Percentiles rank a stretch among this genome's conserved stretches.
phyloP scores from a whole-genome alignment of 1,139 yeast species.

The Arxiozyma heterogenica region DNA sequence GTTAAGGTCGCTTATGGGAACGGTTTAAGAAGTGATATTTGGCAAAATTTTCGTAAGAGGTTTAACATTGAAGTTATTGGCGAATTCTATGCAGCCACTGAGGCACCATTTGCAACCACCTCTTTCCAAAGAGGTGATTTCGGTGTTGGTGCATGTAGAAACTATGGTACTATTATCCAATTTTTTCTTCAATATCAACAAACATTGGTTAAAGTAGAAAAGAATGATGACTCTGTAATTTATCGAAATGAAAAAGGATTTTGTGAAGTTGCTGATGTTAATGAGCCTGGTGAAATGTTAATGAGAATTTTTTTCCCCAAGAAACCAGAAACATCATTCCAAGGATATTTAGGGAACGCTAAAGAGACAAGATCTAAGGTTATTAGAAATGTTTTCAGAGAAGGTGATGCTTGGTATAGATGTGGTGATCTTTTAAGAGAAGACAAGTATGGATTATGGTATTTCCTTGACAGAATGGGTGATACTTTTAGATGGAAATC shows the following conservation, averaged over 20 bases:
- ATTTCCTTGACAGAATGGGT: slow-evolving; percentile 87
- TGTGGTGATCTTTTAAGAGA: slow-evolving; percentile 73
- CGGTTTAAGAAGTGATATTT: slow-evolving; percentile 86
- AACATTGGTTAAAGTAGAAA: slow-evolving; percentile 64
- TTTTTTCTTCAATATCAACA: slow-evolving; percentile 49
- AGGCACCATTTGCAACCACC: slow-evolving; percentile 86
- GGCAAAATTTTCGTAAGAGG: slow-evolving; percentile 70
- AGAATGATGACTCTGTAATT: slow-evolving; percentile 65
- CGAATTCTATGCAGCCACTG: slow-evolving; percentile 92
- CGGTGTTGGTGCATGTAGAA: slow-evolving; percentile 86
- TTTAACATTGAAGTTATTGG: slow-evolving; percentile 72
- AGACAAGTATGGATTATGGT: slow-evolving; percentile 63
- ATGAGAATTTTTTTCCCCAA: slow-evolving; percentile 63
- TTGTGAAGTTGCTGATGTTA: slow-evolving; percentile 40
- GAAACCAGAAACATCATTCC: slow-evolving; percentile 64
- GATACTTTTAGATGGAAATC: slow-evolving; percentile 97
- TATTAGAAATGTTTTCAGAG: slow-evolving; percentile 57
- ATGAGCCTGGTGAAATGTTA: slow-evolving; percentile 81
- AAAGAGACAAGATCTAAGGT: slow-evolving; percentile 73
- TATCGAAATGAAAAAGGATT: slow-evolving; percentile 66
- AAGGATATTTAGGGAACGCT: slow-evolving; percentile 79
- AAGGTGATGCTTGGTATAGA: slow-evolving; percentile 90
- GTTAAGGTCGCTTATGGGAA: slow-evolving; percentile 80
- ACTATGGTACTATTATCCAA: slow-evolving; percentile 61
- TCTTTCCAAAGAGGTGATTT: slow-evolving; percentile 67